phyloP scores from a whole-genome alignment of 164 flowering plant genomes.

The Hamamelis virginiana region DNA sequence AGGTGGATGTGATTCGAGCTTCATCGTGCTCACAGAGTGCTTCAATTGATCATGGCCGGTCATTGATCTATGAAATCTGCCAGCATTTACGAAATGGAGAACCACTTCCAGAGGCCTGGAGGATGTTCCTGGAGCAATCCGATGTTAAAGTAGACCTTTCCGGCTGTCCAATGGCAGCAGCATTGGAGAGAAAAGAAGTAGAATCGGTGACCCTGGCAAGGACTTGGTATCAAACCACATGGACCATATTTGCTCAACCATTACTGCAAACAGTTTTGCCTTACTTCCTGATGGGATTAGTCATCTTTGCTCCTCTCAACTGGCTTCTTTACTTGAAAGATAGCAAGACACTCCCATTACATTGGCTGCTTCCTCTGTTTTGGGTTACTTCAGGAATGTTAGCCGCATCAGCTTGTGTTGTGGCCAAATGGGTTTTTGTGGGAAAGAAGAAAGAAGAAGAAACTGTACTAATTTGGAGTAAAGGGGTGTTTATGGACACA shows the following conservation, averaged over 20 bases:
- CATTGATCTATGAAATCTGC: slow-evolving; percentile 73
- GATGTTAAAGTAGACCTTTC: slow-evolving; percentile 71
- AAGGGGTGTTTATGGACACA: slow-evolving; percentile 58
- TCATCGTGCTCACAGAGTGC: slow-evolving; percentile 66
- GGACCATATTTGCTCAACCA: slow-evolving; percentile 58
- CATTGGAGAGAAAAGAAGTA: slow-evolving; percentile 18
- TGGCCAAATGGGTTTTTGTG: slow-evolving; percentile 61
- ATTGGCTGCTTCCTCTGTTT: slow-evolving; percentile 50
- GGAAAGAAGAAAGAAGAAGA: slow-evolving; percentile 62
- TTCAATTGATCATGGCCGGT: slow-evolving; percentile 82
- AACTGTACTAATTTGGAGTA: slow-evolving; percentile 53
- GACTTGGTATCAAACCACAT: slow-evolving; percentile 45
- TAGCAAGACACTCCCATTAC: slow-evolving; percentile 30
- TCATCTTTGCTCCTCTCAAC: slow-evolving; percentile 41
- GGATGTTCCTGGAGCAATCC: slow-evolving; percentile 59
- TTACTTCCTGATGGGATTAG: slow-evolving; percentile 52
- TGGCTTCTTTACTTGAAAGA: slow-evolving; percentile 38
- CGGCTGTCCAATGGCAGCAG: slow-evolving; percentile 72
- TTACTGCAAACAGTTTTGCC: slow-evolving; percentile 60
- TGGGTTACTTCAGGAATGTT: slow-evolving; percentile 57
- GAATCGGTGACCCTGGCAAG: slow-evolving; percentile 48
- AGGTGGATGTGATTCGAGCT: slow-evolving; percentile 65
- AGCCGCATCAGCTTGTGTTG: slow-evolving; percentile 42
- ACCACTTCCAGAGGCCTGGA: slow-evolving; percentile 73
- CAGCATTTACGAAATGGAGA: slow-evolving; percentile 58